Conservation (phyloP, 2,329 filamentous ascomycete genomes). For the Purpureocillium takamizusanense region DNA sequence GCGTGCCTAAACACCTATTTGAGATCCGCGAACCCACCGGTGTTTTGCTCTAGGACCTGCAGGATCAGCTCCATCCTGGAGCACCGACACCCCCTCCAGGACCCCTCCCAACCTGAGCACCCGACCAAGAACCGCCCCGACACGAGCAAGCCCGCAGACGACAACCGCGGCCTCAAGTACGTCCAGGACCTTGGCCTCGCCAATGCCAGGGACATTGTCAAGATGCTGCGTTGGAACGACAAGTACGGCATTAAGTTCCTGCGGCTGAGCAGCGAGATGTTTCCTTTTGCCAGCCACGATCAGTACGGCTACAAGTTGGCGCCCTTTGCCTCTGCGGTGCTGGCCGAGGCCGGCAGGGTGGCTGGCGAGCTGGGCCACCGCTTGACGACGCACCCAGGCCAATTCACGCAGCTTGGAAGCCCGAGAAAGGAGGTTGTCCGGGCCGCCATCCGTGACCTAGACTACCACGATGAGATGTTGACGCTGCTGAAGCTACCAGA, state of each 20-base stretch:
- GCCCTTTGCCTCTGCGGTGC: conserved; percentile 69
- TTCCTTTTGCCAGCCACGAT: conserved; percentile 85
- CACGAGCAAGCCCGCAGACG: conserved; percentile 56
- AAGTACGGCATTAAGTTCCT: conserved; percentile 88
- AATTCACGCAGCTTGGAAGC: conserved; percentile 86
- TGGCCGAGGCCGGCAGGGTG: conserved; percentile 69
- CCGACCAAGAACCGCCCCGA: conserved; percentile 80
- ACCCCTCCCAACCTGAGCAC: conserved; percentile 70
- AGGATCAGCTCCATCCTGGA: conserved; percentile 86
- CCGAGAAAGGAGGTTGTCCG: conserved; percentile 69
- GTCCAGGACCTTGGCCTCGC: conserved; percentile 70
- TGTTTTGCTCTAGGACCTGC: conserved; percentile 88
- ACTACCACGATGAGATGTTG: conserved; percentile 83
- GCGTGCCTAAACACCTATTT: conserved; percentile 92
- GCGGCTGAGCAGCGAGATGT: conserved; percentile 91
- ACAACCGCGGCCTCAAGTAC: conserved; percentile 59
- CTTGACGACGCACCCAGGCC: conserved; percentile 83
- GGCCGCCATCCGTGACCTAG: conserved; percentile 70
- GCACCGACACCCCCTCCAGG: conserved; percentile 70
- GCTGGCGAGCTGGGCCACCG: conserved; percentile 73
- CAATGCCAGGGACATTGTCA: conserved; percentile 74
- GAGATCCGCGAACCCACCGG: conserved; percentile 67
- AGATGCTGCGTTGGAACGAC: conserved; percentile 88
- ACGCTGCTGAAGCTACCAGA: conserved; percentile 65
- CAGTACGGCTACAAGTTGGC: conserved; percentile 80